Base-by-base conservation (phyloP, 2,329 filamentous ascomycete genomes). In the Periconia sp. region DNA sequence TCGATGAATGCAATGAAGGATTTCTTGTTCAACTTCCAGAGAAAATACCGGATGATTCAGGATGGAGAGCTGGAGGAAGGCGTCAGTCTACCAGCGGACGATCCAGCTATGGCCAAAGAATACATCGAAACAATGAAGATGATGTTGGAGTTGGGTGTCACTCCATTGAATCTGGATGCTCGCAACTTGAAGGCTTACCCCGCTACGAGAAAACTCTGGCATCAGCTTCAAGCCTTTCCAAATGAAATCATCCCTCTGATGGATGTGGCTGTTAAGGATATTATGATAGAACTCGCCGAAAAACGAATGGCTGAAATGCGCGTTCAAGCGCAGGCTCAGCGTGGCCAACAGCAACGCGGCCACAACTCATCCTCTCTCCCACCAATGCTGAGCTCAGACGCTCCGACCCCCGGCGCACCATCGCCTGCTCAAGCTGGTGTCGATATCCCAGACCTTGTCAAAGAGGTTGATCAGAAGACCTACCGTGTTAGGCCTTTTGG, bases 221-320 rank as follows among this genome's bases (percentile, higher is more conserved):
- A 97, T 72, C 95, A 99, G 74, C 81, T 95, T 53, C 91, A 96
- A 71, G 88, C 90, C 14, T 99, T 97, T 69, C 94, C 94, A 0
- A 92, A 94, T 68, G 94, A 99, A 81, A 92, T 99, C 49, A 89
- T 99, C 43, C 92, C 93, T 2, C 82, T 97, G 45, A 96, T 99
- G 89, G 95, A 99, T 81, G 91, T 96, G 73, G 87, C 87, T 6
- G 85, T 97, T 47, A 95, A 96, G 70, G 93, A 99, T 75, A 82
- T 91, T 50, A 96, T 97, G 88, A 85, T 94, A 20, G 92, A 96
- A 69, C 78, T 97, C 47, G 92, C 93, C 0, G 85, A 90, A 57
- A 87, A 88, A 55, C 89, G 95, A 65, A 90, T 89, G 81, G 80
- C 87, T 33, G 85, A 85, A 55, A 82, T 88, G 68, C 83, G 88